A percentile compares a stretch with the other conserved stretches of the same genome.
These are phyloP conservation scores for Dictyophora rubrovolvata DNA, from an alignment of 768 basidiomycete species.

Conservation along the genomic window DNA sequence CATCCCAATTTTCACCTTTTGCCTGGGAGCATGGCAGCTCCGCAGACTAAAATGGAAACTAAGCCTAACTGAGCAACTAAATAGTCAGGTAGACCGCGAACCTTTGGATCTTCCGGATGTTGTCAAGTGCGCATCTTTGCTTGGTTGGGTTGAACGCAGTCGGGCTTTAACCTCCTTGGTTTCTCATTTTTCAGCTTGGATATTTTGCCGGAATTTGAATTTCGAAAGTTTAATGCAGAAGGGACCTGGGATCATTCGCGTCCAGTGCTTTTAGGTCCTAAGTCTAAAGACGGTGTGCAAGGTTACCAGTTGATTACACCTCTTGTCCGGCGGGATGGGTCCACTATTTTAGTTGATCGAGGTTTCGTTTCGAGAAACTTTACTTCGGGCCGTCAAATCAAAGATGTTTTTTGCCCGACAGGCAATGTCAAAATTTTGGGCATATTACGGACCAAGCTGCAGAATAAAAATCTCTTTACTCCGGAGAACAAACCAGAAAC, in stretches of 20 bases:
- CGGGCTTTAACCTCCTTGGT: slow-evolving; percentile 9
- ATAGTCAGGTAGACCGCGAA: slow-evolving; percentile 74
- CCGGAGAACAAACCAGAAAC: slow-evolving; percentile 76
- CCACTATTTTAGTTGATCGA: slow-evolving; percentile 84
- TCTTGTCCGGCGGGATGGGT: slow-evolving; percentile 64
- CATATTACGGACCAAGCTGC: slow-evolving; percentile 70
- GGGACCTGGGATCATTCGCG: slow-evolving; percentile 75
- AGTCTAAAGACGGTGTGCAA: slow-evolving; percentile 78
- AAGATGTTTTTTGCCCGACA: slow-evolving; percentile 11
- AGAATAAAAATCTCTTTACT: slow-evolving; percentile 68
- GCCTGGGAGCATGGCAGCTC: slow-evolving; percentile 88
- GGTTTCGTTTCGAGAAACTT: slow-evolving; percentile 72
- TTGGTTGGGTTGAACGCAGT: slow-evolving; percentile 6
- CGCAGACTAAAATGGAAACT: slow-evolving; percentile 93
- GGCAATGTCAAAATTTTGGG: slow-evolving; percentile 69
- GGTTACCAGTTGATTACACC: slow-evolving; percentile 89
- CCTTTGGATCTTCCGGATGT: slow-evolving; percentile 70
- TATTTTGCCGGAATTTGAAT: slow-evolving; percentile 80
- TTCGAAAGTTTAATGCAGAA: slow-evolving; percentile 68
- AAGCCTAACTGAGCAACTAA: slow-evolving; percentile 83
- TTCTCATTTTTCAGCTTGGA: slow-evolving; percentile 41
- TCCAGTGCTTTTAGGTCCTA: slow-evolving; percentile 74
- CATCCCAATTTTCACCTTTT: slow-evolving; percentile 86
- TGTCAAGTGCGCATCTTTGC: slow-evolving; percentile 61
- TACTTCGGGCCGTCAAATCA: slow-evolving; percentile 21